Base-by-base conservation (phyloP, 2,329 filamentous ascomycete genomes). In the Fusarium odoratissimum region DNA sequence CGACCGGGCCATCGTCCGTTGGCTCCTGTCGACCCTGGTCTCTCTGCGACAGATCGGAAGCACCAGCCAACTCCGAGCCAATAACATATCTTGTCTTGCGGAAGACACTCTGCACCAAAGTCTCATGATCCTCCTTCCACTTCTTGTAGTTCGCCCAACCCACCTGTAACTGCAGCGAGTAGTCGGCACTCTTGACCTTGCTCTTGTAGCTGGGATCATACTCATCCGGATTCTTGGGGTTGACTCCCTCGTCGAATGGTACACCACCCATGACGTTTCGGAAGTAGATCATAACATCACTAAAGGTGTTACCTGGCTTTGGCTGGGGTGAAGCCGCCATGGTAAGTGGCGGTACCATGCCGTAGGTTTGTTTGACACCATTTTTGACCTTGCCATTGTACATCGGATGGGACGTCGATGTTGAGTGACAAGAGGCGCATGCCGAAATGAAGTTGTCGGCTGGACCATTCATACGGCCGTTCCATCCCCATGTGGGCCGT, bases 371-470 rank as follows among this genome's bases (percentile, higher is more conserved):
- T 17, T 35, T 33, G 17, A 57, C 54, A 5, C 54, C 54, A 23
- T 57, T 4, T n/a, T 35, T 25, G 7, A 46, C 40, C 8, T 48
- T 46, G 30, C 54, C 54, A 5, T 56, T 56, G 3, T 55, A 28
- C 30, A 56, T 35, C 3, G 48, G 30, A 37, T 60, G 37, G 7
- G 37, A 33, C 7, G 48, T 19, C 1, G 58, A 40, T n/a, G 48
- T 56, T 42, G 58, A 55, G 17, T 60, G 58, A 19, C 48, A 60
- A 14, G 58, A 60, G 8, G 58, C 48, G 17, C 58, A 60, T 19
- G 58, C 58, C n/a, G 38, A 60, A 16, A 60, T 56, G 4, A 42
- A 60, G 16, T 55, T 60, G 16, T 56, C 58, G 1, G 58, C 48
- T 14, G 58, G 58, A 1, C 48, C 48, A 23, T 60, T 60, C 48